A percentile compares a stretch with the other conserved stretches of the same genome.
These are phyloP conservation scores for Blastobotrys terrestris DNA, from an alignment of 805 yeast genomes.

Conservation along the genomic window DNA sequence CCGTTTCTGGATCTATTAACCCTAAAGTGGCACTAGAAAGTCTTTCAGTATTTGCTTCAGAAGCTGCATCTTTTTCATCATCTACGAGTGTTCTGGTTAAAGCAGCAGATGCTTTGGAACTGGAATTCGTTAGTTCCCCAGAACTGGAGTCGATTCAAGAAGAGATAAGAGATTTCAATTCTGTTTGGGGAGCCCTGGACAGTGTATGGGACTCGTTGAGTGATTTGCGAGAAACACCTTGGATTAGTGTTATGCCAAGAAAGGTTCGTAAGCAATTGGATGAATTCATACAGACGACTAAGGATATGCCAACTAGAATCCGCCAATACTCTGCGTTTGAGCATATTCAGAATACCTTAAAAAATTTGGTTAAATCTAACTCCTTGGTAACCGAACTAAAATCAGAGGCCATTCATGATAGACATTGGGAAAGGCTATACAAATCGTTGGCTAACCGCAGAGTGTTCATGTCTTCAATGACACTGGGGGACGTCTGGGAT, in stretches of 20 bases:
- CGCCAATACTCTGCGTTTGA: constrained; percentile 67
- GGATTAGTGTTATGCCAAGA: constrained; percentile 46
- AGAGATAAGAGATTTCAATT: constrained; percentile 50
- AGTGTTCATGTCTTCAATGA: constrained; percentile 25
- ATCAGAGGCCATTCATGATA: constrained; percentile 48
- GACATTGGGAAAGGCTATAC: constrained; percentile 62
- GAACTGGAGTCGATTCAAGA: constrained; percentile 32
- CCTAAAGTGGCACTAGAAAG: constrained; percentile 23
- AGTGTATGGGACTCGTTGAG: constrained; percentile 43
- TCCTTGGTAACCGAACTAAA: constrained; percentile 42
- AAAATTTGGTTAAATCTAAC: constrained; percentile 35
- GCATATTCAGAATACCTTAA: constrained; percentile 44
- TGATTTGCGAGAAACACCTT: constrained; percentile 37
- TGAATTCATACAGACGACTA: constrained; percentile 37
- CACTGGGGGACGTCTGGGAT: constrained; percentile 57
- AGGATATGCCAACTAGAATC: constrained; percentile 50
- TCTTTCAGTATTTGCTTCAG: constrained; percentile 26
- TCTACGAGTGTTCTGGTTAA: constrained; percentile 23
- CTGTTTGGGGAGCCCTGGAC: constrained; percentile 61
- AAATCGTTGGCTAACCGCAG: constrained; percentile 23
- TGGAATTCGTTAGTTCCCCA: constrained; percentile 28
- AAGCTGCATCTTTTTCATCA: constrained; percentile 9
- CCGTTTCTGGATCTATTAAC: constrained; percentile 25
- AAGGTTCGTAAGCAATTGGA: constrained; percentile 46
- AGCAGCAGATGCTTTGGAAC: constrained; percentile 34